Percentiles rank a stretch among this genome's conserved stretches.
Evolutionary conservation across 176 grass and related monocot species (phyloP).

Genomic region (Miscanthus lutarioriparius): DNA sequence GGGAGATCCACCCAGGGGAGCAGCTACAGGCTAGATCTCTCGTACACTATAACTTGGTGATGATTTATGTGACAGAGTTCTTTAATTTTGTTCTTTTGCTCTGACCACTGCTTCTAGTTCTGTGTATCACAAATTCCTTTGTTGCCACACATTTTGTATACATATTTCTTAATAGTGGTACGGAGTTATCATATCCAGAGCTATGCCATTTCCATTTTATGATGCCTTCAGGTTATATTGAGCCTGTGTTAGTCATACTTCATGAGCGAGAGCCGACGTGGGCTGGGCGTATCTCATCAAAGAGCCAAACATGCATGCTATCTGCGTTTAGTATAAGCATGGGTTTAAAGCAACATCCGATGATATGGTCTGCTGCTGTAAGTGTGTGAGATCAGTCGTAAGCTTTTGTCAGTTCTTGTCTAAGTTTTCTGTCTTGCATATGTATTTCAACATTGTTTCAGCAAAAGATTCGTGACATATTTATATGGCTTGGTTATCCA

Average conservation of each 20-base stretch:
- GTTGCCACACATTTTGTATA: background rate
- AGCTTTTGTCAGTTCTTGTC: constrained; percentile 34
- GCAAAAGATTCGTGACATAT: background rate
- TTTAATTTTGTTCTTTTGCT: background rate
- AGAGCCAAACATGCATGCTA: constrained; percentile 90
- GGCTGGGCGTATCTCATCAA: constrained; percentile 87
- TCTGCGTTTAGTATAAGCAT: constrained; percentile 97
- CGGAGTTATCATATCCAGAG: background rate
- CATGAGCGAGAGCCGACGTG: constrained; percentile 94
- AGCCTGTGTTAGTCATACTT: constrained; percentile 93
- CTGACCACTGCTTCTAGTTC: background rate
- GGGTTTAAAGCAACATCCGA: constrained; percentile 83
- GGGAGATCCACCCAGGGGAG: background rate
- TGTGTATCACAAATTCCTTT: constrained; percentile 7
- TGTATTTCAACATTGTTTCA: background rate
- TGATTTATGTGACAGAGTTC: background rate
- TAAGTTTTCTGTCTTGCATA: constrained; percentile 27
- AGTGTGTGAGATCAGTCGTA: constrained; percentile 43
- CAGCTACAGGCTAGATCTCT: background rate
- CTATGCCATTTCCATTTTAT: constrained; percentile 23
- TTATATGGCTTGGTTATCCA: constrained; percentile 1
- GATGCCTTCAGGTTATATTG: constrained; percentile 83
- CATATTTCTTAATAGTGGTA: constrained; percentile 13
- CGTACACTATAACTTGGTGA: background rate
- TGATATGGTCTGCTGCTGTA: constrained; percentile 97